Base-by-base conservation (phyloP, 2,329 filamentous ascomycete genomes). In the Claviceps monticola region DNA sequence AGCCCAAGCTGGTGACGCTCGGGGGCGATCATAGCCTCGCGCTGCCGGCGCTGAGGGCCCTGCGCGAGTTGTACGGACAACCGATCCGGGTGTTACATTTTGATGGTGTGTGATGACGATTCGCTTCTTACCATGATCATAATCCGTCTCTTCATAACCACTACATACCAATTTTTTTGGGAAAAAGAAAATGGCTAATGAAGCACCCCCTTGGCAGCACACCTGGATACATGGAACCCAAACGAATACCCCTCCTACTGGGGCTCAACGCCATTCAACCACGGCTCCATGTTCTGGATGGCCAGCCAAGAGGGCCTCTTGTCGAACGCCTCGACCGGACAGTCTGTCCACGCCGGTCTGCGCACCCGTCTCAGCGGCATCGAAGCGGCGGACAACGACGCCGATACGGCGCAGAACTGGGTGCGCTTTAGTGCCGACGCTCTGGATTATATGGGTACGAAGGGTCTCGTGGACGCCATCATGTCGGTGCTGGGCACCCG, bases 231-330 rank as follows among this genome's bases (percentile, higher is more conserved):
- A 2, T 93, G 88, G 87, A 83, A 91, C 64, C 86, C 88, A 2
- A 78, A 74, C 23, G 84, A 87, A 58, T 95, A 94, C 66, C 86
- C 87, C 0, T 82, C 78, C 16, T 80, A 82, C 51, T 95, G 89
- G 89, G 65, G 64, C 41, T 56, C 59, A n/a, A 66, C 66, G 6
- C 63, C 83, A 58, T 93, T 94, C 71, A 95, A 83, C 62, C 89
- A 95, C 66, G 89, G 90, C 4, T 87, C 80, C 58, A 93, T 95
- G 82, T 95, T 95, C 74, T 91, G 88, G 84, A 78, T 91, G 58
- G 89, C 89, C 5, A 82, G 83, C 48, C 81, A 82, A 34, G 89
- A 95, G 65, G 87, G 86, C 0, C 71, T 95, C 26, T 82, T 95
- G 53, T 74, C 79, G 54, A 90, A 91, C 65, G 57, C 63, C 14